A percentile compares a stretch with the other conserved stretches of the same genome.
Conservation (phyloP, 345 rosid species). For the Pseudoturritis turrita region DNA sequence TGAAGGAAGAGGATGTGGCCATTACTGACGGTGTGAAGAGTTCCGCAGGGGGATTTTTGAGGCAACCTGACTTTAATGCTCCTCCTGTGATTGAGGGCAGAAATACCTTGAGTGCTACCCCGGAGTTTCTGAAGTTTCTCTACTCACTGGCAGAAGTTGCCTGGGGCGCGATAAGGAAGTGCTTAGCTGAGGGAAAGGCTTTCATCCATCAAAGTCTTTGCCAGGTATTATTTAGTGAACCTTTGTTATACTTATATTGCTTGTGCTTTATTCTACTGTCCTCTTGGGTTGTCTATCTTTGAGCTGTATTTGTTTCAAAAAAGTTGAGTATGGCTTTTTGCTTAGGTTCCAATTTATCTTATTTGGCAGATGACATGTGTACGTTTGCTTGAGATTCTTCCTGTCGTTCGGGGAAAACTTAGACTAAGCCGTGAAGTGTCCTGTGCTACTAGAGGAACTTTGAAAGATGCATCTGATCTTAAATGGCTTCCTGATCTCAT, state of each 20-base stretch:
- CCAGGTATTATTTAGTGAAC: slow-evolving; percentile 53
- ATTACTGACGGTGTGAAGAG: slow-evolving; percentile 34
- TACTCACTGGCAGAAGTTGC: slow-evolving; percentile 50
- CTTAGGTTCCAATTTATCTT: slow-evolving; percentile 13
- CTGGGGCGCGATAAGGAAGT: slow-evolving; percentile 65
- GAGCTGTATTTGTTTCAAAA: not conserved
- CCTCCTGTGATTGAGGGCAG: slow-evolving; percentile 27
- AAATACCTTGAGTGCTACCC: slow-evolving; percentile 33
- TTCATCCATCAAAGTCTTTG: slow-evolving; percentile 66
- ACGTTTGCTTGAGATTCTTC: slow-evolving; percentile 85
- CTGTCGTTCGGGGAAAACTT: slow-evolving; percentile 59
- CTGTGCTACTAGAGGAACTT: slow-evolving; percentile 32
- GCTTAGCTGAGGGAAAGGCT: slow-evolving; percentile 76
- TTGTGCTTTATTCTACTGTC: slow-evolving; percentile 8
- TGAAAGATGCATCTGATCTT: slow-evolving; percentile 40
- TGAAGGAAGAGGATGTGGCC: slow-evolving; percentile 52
- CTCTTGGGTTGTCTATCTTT: slow-evolving; percentile 1
- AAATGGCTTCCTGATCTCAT: slow-evolving; percentile 86
- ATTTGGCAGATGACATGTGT: slow-evolving; percentile 86
- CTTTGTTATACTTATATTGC: not conserved
- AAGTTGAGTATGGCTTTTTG: not conserved
- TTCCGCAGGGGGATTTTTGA: slow-evolving; percentile 76
- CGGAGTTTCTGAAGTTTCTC: slow-evolving; percentile 42
- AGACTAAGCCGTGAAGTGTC: slow-evolving; percentile 31
- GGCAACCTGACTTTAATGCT: slow-evolving; percentile 53